Base-by-base conservation (phyloP, 2,329 filamentous ascomycete species). In the Fusarium hostae region DNA sequence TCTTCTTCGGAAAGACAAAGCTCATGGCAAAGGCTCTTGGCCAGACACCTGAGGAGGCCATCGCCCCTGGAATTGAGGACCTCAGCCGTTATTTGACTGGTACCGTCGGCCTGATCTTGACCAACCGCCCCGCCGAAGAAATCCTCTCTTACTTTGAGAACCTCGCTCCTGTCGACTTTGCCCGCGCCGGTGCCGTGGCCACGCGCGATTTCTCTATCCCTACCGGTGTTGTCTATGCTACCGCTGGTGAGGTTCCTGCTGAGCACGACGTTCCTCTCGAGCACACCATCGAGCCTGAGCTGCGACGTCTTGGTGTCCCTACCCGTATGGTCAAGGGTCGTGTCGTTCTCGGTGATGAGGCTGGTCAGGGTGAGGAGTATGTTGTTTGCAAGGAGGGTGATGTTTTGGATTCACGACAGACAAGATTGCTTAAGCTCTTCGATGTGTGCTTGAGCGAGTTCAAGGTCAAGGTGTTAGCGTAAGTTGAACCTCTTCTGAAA, bases 1-100 rank as follows among this genome's bases (percentile, higher is more conserved):
- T 99, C 81, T 98, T 98, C 90, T 98, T 98, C 84, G 96, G 95
- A 84, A 99, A 98, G 86, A 98, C 95, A 66, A 98, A 98, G 85
- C 95, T 99, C 82, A 98, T 98, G 94, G 91, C 93, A 77, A 95
- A 96, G 84, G 95, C 96, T 63, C 92, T 99, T 30, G 96, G 96
- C 79, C 88, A 89, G 72, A 91, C 87, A 59, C 87, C 90, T 74
- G 92, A 93, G 78, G 92, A 94, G 78, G 94, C 95, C 83, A 89
- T 93, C 82, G 92, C 94, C 75, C 89, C 93, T 47, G 93, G 94
- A 79, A 89, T 96, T 77, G 86, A 93, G 80, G 83, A 85, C 70
- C 89, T 98, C 64, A 84, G 88, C 24, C 85, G 85, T 48, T 88
- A 93, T 85, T 86, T 98, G 56, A 83, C 87, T 75, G 96, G 96